Conservation (phyloP, 2,329 filamentous ascomycete genomes). For the Didymella segeticola region DNA sequence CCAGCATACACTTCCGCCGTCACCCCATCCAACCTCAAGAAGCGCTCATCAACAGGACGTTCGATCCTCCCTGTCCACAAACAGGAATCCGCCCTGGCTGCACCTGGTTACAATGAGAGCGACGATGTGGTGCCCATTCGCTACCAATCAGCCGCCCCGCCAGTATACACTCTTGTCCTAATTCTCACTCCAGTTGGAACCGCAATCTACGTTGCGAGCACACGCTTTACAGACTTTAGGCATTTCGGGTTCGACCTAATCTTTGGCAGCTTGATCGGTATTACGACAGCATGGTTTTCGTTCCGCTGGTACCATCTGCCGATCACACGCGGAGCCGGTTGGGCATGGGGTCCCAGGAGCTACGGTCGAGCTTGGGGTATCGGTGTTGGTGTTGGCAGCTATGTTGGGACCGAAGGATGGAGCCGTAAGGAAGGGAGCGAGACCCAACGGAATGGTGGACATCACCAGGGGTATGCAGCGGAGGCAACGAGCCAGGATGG, state of each 20-base stretch:
- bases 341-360: slow-evolving; percentile 85
- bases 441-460: slow-evolving; percentile 13
- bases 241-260: slow-evolving; percentile 95
- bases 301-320: slow-evolving; percentile 90
- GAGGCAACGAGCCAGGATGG: slow-evolving; percentile 18
- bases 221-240: slow-evolving; percentile 85
- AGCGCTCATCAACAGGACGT: slow-evolving; percentile 13
- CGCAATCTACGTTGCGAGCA: slow-evolving; percentile 82
- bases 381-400: slow-evolving; percentile 64
- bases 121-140: slow-evolving; percentile 62
- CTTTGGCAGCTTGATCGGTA: slow-evolving; percentile 81
- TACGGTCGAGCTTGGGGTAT: slow-evolving; percentile 78
- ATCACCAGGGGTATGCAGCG: slow-evolving; percentile 3
- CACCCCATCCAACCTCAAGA: slow-evolving; percentile 41
- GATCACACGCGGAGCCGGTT: slow-evolving; percentile 78
- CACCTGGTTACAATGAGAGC: slow-evolving; percentile 25
- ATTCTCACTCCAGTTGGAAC: slow-evolving; percentile 74
- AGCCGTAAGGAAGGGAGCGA: slow-evolving; percentile 22
- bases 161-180: slow-evolving; percentile 76
- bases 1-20: slow-evolving; percentile 58
- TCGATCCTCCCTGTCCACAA: slow-evolving; percentile 34
- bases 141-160: slow-evolving; percentile 80
- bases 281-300: slow-evolving; percentile 71
- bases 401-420: slow-evolving; percentile 59
- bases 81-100: slow-evolving; percentile 30